Evolutionary conservation across 2,329 filamentous ascomycete genomes (phyloP), one percentile per base, ranked within the genome.

Genomic region (Aspergillus niger): DNA sequence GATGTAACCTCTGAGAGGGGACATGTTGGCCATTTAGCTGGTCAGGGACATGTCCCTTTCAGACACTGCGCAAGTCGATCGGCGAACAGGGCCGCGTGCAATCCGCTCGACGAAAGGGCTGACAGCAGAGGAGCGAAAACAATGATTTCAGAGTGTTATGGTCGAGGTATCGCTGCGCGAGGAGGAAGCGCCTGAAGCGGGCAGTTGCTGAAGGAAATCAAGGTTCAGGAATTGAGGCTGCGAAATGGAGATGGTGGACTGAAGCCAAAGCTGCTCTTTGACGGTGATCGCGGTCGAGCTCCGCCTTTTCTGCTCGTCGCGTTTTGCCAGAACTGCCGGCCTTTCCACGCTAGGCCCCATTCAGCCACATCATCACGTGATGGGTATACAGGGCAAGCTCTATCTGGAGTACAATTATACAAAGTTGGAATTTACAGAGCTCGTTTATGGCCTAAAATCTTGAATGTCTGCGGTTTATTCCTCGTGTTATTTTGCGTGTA

Each of bases 1-100:
- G 69, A 95, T 88, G 73, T 96, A 95, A 47, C 92, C 91, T 80
- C 97, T 91, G 51, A 92, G 92, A 67, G 85, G 83, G 71, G 84
- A 80, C 74, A 81, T 76, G 77, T 78, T 72, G 73, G 69, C 67
- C 65, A 67, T 67, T 67, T 66, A 70, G 58, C 55, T 71, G 68
- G 70, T 72, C 67, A 67, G 55, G 62, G 69, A 70, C 73, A 76
- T 77, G 74, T 71, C 74, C 73, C 72, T 73, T 69, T 65, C 61
- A 64, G 63, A 66, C 26, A 51, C 55, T 43, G 55, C 28, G 32
- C 10, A 59, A 53, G 58, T 60, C 60, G 55, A 62, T 64, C 60
- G 61, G 67, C 60, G 62, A 67, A 39, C 61, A 61, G 56, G 32
- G 20, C 43, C 20, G 39, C 41, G 38, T 44, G 13, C 28, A 32